Percentiles rank a stretch among this genome's conserved stretches.
These are phyloP conservation scores for Blastomyces percursus DNA, from an alignment of 2,329 filamentous ascomycete species.

Conservation along the genomic window DNA sequence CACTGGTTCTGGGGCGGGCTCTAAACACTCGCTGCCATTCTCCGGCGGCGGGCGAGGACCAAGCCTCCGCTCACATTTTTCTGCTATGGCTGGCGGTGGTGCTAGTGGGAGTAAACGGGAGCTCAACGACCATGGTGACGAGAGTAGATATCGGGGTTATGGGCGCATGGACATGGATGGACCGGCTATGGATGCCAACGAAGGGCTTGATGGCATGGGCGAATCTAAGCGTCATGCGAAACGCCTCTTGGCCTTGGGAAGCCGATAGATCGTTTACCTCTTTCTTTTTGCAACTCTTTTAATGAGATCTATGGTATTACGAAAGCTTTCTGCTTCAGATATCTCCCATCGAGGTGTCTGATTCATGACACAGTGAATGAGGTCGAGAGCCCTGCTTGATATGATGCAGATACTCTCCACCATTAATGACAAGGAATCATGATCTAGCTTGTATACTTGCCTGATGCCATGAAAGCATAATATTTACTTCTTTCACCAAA, in stretches of 20 bases:
- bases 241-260: constrained; percentile 25
- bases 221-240: constrained; percentile 24
- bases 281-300: not conserved
- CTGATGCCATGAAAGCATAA: not conserved
- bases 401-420: not conserved
- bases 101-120: constrained; percentile 13
- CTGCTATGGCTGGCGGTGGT: constrained; percentile 7
- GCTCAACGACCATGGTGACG: constrained; percentile 12
- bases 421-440: not conserved
- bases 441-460: not conserved
- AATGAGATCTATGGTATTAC: not conserved
- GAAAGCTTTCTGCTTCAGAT: not conserved
- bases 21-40: constrained; percentile 10
- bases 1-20: constrained; percentile 10
- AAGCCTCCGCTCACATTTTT: constrained; percentile 5
- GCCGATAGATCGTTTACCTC: constrained; percentile 16
- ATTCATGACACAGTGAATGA: too few species aligned
- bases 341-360: not conserved
- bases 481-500: not conserved
- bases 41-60: constrained; percentile 6
- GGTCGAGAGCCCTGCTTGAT: not conserved
- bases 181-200: constrained; percentile 33
- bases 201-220: constrained; percentile 14
- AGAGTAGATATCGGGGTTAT: constrained; percentile 8
- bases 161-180: constrained; percentile 6